Base-by-base conservation (phyloP, 306 rosid species). In the Ceratonia siliqua region DNA sequence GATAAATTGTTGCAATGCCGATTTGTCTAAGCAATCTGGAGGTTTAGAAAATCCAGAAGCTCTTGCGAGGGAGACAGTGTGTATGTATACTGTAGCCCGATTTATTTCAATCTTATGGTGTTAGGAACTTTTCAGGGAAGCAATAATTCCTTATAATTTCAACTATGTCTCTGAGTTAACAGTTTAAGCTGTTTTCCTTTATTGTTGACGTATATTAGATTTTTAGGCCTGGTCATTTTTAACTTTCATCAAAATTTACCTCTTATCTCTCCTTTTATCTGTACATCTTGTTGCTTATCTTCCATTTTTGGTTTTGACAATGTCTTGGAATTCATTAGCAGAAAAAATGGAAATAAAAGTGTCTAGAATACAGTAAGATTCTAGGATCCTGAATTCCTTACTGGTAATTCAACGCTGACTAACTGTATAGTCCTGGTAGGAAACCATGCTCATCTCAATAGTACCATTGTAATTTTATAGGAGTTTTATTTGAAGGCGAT, bases 31-130 rank as follows among this genome's bases (percentile, higher is more conserved):
- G 65, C 82, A 69, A 70, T 72, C 84, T 28, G 61, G 33, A 32
- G 88, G 90, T 63, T 83, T 89, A 35, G 69, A 71, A 80, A 81
- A 92, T 80, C 97, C 96, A 54, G 85, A 85, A 77, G 83, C 70
- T 76, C 80, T 89, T 62, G 90, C 97, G 20, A 87, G 89, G 74
- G 82, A 85, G 86, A 89, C 97, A 53, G 83, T 83, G 10, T 92
- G 97, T 92, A 89, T 69, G 88, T 73, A 53, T 80, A 27, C 54
- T 72, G 69, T 70, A 54, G 17, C 73, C 70, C 49, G 56, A 45
- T 30, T 59, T 75, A 62, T 50, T 78, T 35, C 22, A 24, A 65
- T 25, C 66, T 43, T 54, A 63, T 78, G 41, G 28, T 17, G n/a
- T 61, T 61, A 24, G 42, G 39, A 20, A 28, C 68, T 49, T 17